Conservation (phyloP, 2,329 filamentous ascomycete genomes). For the Fusarium oligoseptatum region DNA sequence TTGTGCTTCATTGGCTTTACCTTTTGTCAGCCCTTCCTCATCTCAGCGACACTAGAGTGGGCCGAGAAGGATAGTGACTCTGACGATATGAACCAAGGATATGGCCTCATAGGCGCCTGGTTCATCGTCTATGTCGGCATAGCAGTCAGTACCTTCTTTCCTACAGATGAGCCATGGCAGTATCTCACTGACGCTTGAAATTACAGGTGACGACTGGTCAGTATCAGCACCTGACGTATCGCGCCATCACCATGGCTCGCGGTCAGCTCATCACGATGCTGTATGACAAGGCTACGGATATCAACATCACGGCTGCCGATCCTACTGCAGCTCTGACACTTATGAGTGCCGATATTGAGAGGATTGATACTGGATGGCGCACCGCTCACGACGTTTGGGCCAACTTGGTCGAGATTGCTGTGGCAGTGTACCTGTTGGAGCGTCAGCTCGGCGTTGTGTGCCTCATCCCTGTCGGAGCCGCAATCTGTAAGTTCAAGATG, state of each 20-base stretch:
- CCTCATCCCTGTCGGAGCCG: constrained; percentile 32
- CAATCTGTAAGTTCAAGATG: constrained; percentile 23
- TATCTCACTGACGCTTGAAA: not conserved
- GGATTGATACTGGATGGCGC: constrained; percentile 52
- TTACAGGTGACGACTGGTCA: constrained; percentile 22
- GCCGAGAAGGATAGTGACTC: constrained; percentile 5
- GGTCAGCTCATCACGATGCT: constrained; percentile 46
- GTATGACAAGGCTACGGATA: constrained; percentile 45
- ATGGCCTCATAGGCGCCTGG: constrained; percentile 39
- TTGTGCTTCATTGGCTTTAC: constrained; percentile 38
- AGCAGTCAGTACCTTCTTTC: constrained; percentile 12
- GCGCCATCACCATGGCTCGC: constrained; percentile 49
- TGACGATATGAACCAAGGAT: constrained; percentile 28
- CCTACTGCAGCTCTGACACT: constrained; percentile 57
- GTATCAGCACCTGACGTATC: constrained; percentile 41
- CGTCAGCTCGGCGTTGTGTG: constrained; percentile 47
- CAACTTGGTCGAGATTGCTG: constrained; percentile 55
- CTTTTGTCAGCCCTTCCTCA: constrained; percentile 39
- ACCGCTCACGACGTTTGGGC: constrained; percentile 58
- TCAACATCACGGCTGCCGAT: constrained; percentile 49
- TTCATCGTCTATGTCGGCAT: constrained; percentile 35
- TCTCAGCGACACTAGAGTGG: constrained; percentile 27
- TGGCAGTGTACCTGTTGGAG: constrained; percentile 62
- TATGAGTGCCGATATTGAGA: constrained; percentile 61
- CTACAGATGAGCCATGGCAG: rapidly evolving